Base-by-base conservation (phyloP, 495 filamentous ascomycete genomes). In the Penicilliopsis zonata region DNA sequence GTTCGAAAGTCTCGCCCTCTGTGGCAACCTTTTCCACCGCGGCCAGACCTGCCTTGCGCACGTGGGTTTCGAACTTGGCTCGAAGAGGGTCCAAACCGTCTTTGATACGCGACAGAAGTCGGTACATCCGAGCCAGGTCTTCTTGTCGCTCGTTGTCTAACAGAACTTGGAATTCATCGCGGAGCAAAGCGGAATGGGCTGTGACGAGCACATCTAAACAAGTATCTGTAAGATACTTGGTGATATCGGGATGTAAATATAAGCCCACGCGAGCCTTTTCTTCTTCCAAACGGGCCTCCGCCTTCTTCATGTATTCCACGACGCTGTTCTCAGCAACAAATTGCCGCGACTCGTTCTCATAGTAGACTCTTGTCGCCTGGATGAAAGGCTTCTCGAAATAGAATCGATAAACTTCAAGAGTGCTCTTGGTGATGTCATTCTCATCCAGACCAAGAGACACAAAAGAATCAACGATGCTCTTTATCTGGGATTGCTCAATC, bases 231-330 rank as follows among this genome's bases (percentile, higher is more conserved):
- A 99, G 63, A 17, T 72, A 74, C 12, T 76, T 59, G 38, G 77
- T 80, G 41, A 96, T 95, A 50, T 99, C 90, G 7, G 70, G 70
- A 38, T 94, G 85, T 16, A 96, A 67, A 48, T 95, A 99, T 39
- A 99, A 71, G 29, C 79, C 76, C 5, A 96, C 92, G 21, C 88
- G 86, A 37, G 85, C 81, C 57, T 94, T 93, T 57, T 99, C 90
- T 55, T 99, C 90, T 2, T 80, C 69, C 28, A 99, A 58, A n/a
- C 90, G 76, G 13, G 76, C 59, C 56, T 96, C 92, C 10, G 90
- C 92, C 65, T 99, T 99, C 68, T 96, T 96, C 92, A 96, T 96
- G 58, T 96, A 99, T 49, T 99, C 90, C 18, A 99, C 87, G 5
- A 96, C 86, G 42, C 82, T 94, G 48, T 99, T 99, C 50, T 96